Conservation (phyloP, 2,329 filamentous ascomycete genomes). For the Ophiostoma montium region DNA sequence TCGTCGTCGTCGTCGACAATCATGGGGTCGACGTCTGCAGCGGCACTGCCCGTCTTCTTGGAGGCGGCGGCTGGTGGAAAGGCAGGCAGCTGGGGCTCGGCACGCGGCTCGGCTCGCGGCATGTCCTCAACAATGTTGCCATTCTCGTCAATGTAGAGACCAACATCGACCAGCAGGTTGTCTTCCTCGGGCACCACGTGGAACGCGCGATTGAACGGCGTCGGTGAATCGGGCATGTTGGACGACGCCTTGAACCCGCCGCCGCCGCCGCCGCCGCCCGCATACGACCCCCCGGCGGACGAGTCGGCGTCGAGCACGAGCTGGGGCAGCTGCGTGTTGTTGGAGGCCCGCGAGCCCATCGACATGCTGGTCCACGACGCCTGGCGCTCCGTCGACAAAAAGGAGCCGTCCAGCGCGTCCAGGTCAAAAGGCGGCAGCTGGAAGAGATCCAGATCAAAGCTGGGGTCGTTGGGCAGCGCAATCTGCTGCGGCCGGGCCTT, state of each 20-base stretch:
- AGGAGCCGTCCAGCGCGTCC: slow-evolving; percentile 21
- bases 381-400: slow-evolving; percentile 10
- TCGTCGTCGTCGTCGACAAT: slow-evolving; percentile 9
- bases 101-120: slow-evolving; percentile 2
- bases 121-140: slow-evolving; percentile 12
- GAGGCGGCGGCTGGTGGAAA: background rate
- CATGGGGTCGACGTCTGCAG: background rate
- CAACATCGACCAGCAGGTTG: slow-evolving; percentile 24
- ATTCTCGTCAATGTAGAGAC: slow-evolving; percentile 18
- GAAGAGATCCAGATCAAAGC: slow-evolving; percentile 46
- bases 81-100: slow-evolving; percentile 12
- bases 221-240: slow-evolving; percentile 10
- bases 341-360: slow-evolving; percentile 10
- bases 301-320: slow-evolving; percentile 20
- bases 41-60: background rate
- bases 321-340: slow-evolving; percentile 31
- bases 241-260: slow-evolving; percentile 7
- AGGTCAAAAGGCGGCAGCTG: slow-evolving; percentile 44
- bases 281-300: slow-evolving; percentile 13
- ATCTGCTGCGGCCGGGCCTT: slow-evolving; percentile 66
- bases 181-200: slow-evolving; percentile 32
- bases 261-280: background rate
- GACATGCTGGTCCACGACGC: slow-evolving; percentile 13
- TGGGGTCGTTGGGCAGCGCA: slow-evolving; percentile 66
- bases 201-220: slow-evolving; percentile 15